Percentiles rank a stretch among this genome's conserved stretches.
These are phyloP conservation scores for Rhizoctonia solani DNA, from an alignment of 1,284 basidiomycete genomes.

Conservation along the genomic window DNA sequence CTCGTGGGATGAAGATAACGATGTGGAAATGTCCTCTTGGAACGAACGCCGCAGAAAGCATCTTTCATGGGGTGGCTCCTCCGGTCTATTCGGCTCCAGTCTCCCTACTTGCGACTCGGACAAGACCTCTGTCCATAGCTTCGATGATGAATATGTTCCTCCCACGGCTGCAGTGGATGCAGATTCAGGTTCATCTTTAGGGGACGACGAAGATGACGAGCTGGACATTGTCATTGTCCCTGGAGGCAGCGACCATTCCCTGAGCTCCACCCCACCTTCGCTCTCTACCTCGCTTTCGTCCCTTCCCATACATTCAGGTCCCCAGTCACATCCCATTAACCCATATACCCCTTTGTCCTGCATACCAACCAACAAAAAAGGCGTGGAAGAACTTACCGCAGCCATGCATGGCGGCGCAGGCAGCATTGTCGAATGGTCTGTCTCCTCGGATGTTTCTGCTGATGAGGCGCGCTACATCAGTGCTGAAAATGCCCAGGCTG, in stretches of 20 bases:
- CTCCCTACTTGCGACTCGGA: neutral
- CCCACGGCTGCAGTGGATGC: neutral
- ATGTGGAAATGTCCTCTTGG: conserved; percentile 24
- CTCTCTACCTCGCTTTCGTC: conserved; percentile 32
- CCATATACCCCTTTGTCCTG: neutral
- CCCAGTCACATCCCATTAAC: neutral
- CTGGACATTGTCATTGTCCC: conserved; percentile 28
- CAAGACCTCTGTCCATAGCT: neutral
- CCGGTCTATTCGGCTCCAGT: neutral
- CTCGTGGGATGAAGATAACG: conserved; percentile 28
- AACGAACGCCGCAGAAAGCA: conserved; percentile 20
- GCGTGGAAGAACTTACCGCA: conserved; percentile 8
- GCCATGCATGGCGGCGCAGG: conserved; percentile 26
- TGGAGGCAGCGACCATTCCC: neutral
- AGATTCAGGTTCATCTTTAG: conserved; percentile 2
- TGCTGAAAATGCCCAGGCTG: conserved; percentile 12
- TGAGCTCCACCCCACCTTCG: conserved; percentile 16
- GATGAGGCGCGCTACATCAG: neutral
- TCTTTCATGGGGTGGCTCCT: neutral
- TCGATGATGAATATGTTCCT: conserved; percentile 21
- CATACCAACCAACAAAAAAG: neutral
- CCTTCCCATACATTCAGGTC: conserved; percentile 11
- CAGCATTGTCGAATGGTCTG: conserved; percentile 27
- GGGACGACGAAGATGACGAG: conserved; percentile 21
- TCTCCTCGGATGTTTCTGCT: neutral